A percentile compares a stretch with the other conserved stretches of the same genome.
These are phyloP conservation scores for Pisolithus microcarpus DNA, from an alignment of 768 basidiomycete genomes.

Conservation along the genomic window DNA sequence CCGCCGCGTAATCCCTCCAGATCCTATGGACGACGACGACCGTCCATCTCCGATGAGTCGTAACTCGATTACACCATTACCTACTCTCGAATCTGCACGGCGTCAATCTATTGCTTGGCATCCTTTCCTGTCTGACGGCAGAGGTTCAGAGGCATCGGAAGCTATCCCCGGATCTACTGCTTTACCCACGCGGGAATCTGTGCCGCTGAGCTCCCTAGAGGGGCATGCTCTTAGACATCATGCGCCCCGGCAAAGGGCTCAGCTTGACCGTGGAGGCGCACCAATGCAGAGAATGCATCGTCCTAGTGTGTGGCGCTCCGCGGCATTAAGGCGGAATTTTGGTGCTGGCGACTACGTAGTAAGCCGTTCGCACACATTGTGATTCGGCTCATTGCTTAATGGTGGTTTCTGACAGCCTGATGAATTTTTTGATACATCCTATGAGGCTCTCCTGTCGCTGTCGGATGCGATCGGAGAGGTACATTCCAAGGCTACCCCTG, in stretches of 20 bases:
- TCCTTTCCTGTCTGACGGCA: slow-evolving; percentile 11
- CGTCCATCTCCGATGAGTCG: neutral
- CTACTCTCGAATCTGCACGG: neutral
- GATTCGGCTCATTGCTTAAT: slow-evolving; percentile 7
- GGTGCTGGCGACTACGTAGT: slow-evolving; percentile 45
- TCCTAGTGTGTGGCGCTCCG: slow-evolving; percentile 18
- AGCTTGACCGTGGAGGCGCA: slow-evolving; percentile 20
- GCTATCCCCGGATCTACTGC: neutral
- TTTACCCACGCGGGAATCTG: slow-evolving; percentile 1
- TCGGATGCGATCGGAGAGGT: slow-evolving; percentile 61
- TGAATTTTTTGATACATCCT: slow-evolving; percentile 70
- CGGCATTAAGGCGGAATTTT: slow-evolving; percentile 18
- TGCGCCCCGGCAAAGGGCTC: slow-evolving; percentile 21
- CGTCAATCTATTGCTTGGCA: slow-evolving; percentile 20
- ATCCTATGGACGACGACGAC: neutral
- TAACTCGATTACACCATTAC: neutral
- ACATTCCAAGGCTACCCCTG: slow-evolving; percentile 56
- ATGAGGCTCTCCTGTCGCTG: slow-evolving; percentile 59
- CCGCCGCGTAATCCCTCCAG: neutral
- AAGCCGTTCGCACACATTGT: slow-evolving; percentile 15
- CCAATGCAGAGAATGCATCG: slow-evolving; percentile 12
- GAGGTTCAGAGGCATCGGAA: slow-evolving; percentile 3
- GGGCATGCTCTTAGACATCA: slow-evolving; percentile 20
- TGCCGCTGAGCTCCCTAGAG: slow-evolving; percentile 1
- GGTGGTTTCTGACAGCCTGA: slow-evolving; percentile 43